A percentile compares a stretch with the other conserved stretches of the same genome.
Conservation (phyloP, 768 basidiomycete species). For the Macrocybe gigantea region DNA sequence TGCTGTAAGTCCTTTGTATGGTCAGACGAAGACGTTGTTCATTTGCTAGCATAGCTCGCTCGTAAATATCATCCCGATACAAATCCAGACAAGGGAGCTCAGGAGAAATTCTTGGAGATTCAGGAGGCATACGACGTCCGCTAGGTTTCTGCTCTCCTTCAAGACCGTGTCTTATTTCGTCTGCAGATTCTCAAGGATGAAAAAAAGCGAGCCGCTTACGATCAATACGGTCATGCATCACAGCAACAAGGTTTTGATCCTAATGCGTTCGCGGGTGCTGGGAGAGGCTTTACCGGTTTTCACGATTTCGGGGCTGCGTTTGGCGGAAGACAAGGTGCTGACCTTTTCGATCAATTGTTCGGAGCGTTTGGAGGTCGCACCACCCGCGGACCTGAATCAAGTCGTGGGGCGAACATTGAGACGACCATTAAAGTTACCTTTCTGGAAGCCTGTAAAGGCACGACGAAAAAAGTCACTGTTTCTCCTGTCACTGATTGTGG, state of each 20-base stretch:
- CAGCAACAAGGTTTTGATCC: constrained; percentile 94
- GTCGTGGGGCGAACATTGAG: constrained; percentile 80
- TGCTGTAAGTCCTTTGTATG: constrained; percentile 50
- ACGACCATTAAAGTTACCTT: constrained; percentile 71
- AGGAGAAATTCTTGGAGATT: constrained; percentile 93
- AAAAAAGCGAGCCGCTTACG: constrained; percentile 85
- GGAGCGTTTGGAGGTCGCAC: constrained; percentile 51
- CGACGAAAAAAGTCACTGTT: constrained; percentile 66
- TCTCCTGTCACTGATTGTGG: constrained; percentile 80
- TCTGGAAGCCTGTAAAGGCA: constrained; percentile 93
- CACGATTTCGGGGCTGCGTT: constrained; percentile 62
- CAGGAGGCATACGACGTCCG: constrained; percentile 93
- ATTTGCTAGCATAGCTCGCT: constrained; percentile 61
- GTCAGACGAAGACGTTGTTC: constrained; percentile 2
- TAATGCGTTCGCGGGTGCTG: constrained; percentile 56
- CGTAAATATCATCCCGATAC: constrained; percentile 98
- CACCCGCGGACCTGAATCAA: constrained; percentile 35
- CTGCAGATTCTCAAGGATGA: constrained; percentile 87
- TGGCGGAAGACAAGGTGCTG: constrained; percentile 41
- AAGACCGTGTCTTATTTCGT: constrained; percentile 9
- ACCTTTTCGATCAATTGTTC: constrained; percentile 87
- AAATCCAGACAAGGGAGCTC: constrained; percentile 85
- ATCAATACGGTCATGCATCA: constrained; percentile 89
- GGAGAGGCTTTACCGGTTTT: constrained; percentile 67
- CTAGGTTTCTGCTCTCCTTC: constrained; percentile 7